Evolutionary conservation across 202 grass and related monocot species (phyloP).

Genomic region (Digitaria exilis): DNA sequence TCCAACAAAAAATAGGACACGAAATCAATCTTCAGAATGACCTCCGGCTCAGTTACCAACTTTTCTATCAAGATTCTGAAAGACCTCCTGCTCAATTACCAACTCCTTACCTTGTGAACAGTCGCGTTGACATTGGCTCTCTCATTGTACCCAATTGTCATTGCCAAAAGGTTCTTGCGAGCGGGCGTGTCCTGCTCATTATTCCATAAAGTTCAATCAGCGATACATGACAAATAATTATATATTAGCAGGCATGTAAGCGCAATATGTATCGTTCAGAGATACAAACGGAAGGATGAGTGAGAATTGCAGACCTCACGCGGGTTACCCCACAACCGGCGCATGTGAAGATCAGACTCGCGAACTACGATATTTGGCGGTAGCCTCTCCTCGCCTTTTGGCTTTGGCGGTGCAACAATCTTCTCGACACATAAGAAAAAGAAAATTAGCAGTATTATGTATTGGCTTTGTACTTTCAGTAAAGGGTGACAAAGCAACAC

Average conservation of each 20-base stretch:
- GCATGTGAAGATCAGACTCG: conserved; percentile 61
- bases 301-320: conserved; percentile 26
- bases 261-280: not conserved
- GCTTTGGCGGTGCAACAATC: conserved; percentile 16
- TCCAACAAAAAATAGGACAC: not conserved
- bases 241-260: not conserved
- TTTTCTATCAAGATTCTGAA: no score
- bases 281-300: not conserved
- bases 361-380: conserved; percentile 44
- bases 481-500: no score
- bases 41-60: not conserved
- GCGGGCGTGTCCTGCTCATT: conserved; percentile 10
- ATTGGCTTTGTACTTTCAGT: no score
- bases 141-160: conserved; percentile 49
- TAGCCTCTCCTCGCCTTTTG: conserved; percentile 44
- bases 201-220: not conserved
- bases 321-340: conserved; percentile 61
- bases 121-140: conserved; percentile 48
- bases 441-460: not conserved
- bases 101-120: conserved; percentile 29
- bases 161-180: conserved; percentile 49
- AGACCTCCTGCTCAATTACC: not conserved
- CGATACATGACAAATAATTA: not conserved
- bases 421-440: not conserved
- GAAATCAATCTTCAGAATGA: not conserved